Conservation (phyloP, 1,284 basidiomycete genomes). For the Heliocybe sulcata region DNA sequence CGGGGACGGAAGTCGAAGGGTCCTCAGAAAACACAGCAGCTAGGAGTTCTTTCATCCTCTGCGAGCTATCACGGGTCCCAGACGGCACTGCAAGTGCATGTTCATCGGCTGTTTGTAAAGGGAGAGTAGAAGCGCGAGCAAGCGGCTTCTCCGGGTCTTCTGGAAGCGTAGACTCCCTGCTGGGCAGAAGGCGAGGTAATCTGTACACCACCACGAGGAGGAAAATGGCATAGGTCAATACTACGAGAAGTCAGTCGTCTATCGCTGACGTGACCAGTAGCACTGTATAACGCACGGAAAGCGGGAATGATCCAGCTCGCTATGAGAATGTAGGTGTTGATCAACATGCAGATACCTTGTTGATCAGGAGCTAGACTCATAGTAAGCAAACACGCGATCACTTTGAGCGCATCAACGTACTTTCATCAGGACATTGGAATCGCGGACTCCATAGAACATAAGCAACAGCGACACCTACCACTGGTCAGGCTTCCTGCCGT, state of each 20-base stretch:
- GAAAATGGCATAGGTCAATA: background rate
- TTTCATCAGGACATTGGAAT: constrained; percentile 35
- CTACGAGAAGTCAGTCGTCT: background rate
- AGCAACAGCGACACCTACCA: constrained; percentile 36
- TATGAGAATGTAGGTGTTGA: constrained; percentile 42
- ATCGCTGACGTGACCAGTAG: background rate
- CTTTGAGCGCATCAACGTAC: constrained; percentile 12
- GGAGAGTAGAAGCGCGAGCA: constrained; percentile 11
- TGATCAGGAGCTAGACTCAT: constrained; percentile 28
- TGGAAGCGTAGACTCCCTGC: constrained; percentile 23
- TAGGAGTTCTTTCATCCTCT: background rate
- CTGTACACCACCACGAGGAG: constrained; percentile 27
- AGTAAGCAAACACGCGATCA: background rate
- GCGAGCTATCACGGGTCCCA: constrained; percentile 28
- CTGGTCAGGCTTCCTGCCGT: background rate
- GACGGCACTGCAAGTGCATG: constrained; percentile 3
- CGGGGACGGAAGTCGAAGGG: background rate
- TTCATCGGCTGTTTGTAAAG: constrained; percentile 16
- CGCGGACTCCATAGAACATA: constrained; percentile 34
- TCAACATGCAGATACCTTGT: constrained; percentile 25
- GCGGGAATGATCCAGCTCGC: constrained; percentile 49
- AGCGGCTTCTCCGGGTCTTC: background rate
- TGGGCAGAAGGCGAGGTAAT: constrained; percentile 26
- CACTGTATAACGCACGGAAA: constrained; percentile 33
- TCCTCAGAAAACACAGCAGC: background rate